Evolutionary conservation across 108 stramenopile species (phyloP).

Genomic region (Stephanodiscus minutulus): DNA sequence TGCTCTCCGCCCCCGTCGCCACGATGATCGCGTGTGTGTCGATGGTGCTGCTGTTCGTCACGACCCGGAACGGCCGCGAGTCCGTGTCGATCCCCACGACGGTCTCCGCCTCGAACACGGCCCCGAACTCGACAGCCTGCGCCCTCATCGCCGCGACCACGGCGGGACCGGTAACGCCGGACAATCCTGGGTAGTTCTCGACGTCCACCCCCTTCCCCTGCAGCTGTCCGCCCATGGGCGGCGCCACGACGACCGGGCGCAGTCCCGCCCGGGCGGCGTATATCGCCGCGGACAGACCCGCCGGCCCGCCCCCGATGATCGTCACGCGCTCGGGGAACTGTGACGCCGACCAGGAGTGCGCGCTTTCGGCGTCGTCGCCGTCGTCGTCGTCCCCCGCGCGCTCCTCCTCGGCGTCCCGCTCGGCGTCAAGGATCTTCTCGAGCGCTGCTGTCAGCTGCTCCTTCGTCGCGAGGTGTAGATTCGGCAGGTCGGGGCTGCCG

Average conservation of each 20-base stretch:
- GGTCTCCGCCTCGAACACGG: slow-evolving; percentile 78
- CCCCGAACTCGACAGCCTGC: slow-evolving; percentile 85
- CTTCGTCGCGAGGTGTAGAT: slow-evolving; percentile 81
- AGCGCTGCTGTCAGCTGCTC: slow-evolving; percentile 82
- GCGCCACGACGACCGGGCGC: slow-evolving; percentile 84
- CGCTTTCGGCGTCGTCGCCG: slow-evolving; percentile 67
- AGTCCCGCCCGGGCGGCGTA: slow-evolving; percentile 93
- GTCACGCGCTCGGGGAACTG: slow-evolving; percentile 77
- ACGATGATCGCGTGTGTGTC: slow-evolving; percentile 90
- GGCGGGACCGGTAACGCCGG: slow-evolving; percentile 84
- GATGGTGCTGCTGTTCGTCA: slow-evolving; percentile 73
- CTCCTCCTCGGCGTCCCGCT: slow-evolving; percentile 77
- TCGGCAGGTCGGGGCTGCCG: slow-evolving; percentile 46
- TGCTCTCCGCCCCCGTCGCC: slow-evolving; percentile 93
- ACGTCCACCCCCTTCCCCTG: slow-evolving; percentile 95
- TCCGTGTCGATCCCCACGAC: slow-evolving; percentile 67
- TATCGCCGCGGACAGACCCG: slow-evolving; percentile 89
- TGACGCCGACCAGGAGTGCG: slow-evolving; percentile 64
- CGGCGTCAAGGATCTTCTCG: slow-evolving; percentile 79
- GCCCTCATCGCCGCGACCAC: slow-evolving; percentile 82
- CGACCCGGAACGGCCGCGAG: slow-evolving; percentile 62
- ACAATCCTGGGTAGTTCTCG: slow-evolving; percentile 92
- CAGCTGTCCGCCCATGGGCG: slow-evolving; percentile 89
- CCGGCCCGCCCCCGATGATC: slow-evolving; percentile 94
- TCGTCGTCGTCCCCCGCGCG: slow-evolving; percentile 81